These are phyloP conservation scores for Hanseniaspora osmophila DNA, from an alignment of 805 yeast genomes.

Conservation along the genomic window DNA sequence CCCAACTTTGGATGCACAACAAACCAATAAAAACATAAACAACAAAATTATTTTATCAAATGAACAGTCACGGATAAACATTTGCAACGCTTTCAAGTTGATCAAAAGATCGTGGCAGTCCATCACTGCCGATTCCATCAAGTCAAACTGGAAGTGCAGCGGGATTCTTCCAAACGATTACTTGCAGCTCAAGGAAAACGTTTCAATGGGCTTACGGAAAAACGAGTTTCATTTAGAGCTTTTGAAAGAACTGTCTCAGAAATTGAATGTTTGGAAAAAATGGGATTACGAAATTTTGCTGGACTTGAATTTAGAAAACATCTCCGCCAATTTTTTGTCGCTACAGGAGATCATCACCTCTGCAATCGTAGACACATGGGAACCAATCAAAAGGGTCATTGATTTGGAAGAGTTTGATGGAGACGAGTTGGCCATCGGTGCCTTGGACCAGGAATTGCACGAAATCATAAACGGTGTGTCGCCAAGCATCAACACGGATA, in stretches of 20 bases:
- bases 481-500: not conserved
- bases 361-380: conserved; percentile 36
- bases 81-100: conserved; percentile 44
- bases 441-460: not conserved
- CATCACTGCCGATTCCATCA: conserved; percentile 24
- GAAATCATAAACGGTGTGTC: not conserved
- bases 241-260: conserved; percentile 30
- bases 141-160: conserved; percentile 31
- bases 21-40: conserved; percentile 7
- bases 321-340: conserved; percentile 34
- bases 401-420: not conserved
- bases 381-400: conserved; percentile 12
- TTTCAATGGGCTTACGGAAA: conserved; percentile 21
- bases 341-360: conserved; percentile 49
- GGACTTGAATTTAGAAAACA: conserved; percentile 33
- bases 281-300: conserved; percentile 46
- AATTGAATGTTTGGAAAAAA: conserved; percentile 35
- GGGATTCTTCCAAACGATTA: conserved; percentile 26
- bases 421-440: not conserved
- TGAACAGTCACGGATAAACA: conserved; percentile 32
- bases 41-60: conserved; percentile 13
- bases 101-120: conserved; percentile 43
- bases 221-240: conserved; percentile 27
- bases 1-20: conserved; percentile 4
- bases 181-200: conserved; percentile 17